Percentiles rank a stretch among this genome's conserved stretches.
Evolutionary conservation across 2,329 filamentous ascomycete species (phyloP).

Genomic region (Paradendryphiella salina): DNA sequence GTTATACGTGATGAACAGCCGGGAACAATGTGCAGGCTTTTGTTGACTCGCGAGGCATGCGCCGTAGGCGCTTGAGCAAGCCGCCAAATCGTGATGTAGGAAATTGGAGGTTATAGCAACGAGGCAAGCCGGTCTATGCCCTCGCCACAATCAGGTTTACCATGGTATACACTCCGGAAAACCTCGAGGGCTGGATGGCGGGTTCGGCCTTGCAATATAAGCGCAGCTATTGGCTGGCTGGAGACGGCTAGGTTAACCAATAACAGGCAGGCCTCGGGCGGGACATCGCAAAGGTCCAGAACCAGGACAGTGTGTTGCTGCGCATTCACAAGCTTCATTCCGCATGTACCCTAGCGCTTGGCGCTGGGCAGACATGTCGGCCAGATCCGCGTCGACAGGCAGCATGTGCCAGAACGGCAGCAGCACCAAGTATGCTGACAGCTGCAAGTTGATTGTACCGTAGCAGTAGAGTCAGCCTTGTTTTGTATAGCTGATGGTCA

Average conservation of each 20-base stretch:
- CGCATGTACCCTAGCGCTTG: constrained; percentile 16
- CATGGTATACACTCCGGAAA: background rate
- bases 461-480: background rate
- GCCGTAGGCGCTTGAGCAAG: background rate
- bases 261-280: constrained; percentile 14
- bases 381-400: background rate
- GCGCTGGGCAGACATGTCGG: background rate
- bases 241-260: constrained; percentile 6
- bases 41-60: background rate
- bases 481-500: background rate
- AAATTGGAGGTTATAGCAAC: too few species aligned
- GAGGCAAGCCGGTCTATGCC: too few species aligned
- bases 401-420: background rate
- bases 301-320: constrained; percentile 13
- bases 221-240: background rate
- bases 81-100: background rate
- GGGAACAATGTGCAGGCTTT: background rate
- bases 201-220: constrained; percentile 6
- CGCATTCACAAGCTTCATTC: constrained; percentile 16
- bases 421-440: too few species aligned
- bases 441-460: too few species aligned
- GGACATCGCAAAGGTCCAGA: constrained; percentile 10
- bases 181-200: background rate
- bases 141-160: background rate
- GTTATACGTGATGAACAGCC: background rate